Percentiles rank a stretch among this genome's conserved stretches.
These are phyloP conservation scores for Huntiella omanensis DNA, from an alignment of 2,329 filamentous ascomycete genomes.

Conservation along the genomic window DNA sequence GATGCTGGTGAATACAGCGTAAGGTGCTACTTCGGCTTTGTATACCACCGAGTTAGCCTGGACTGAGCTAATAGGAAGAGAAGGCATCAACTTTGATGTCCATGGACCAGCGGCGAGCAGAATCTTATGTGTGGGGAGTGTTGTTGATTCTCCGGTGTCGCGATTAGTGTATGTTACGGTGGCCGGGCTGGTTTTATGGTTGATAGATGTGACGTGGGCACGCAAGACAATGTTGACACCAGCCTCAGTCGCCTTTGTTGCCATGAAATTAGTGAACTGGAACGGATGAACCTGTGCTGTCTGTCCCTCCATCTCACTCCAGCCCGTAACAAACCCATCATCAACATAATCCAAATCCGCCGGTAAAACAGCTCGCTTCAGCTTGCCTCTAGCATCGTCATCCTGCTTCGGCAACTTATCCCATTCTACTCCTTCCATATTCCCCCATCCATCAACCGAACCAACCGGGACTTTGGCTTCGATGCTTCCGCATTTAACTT, in stretches of 20 bases:
- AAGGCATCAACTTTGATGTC: slow-evolving; percentile 40
- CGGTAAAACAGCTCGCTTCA: slow-evolving; percentile 46
- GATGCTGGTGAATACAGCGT: slow-evolving; percentile 77
- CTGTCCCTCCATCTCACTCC: slow-evolving; percentile 66
- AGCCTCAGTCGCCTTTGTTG: slow-evolving; percentile 49
- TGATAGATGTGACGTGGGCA: slow-evolving; percentile 42
- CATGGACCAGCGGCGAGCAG: slow-evolving; percentile 42
- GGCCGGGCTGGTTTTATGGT: slow-evolving; percentile 16
- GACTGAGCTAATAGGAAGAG: slow-evolving; percentile 36
- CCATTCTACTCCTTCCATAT: background rate
- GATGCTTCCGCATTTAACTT: slow-evolving; percentile 51
- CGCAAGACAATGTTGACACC: slow-evolving; percentile 51
- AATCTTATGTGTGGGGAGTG: slow-evolving; percentile 31
- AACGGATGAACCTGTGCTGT: slow-evolving; percentile 91
- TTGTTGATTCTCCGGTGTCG: slow-evolving; percentile 18
- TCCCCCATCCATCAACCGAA: background rate
- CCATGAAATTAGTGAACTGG: slow-evolving; percentile 75
- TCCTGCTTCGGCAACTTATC: slow-evolving; percentile 43
- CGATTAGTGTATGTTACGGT: slow-evolving; percentile 42
- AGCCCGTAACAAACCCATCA: slow-evolving; percentile 43
- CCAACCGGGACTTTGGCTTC: slow-evolving; percentile 20
- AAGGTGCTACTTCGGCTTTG: slow-evolving; percentile 45
- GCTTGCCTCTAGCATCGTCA: slow-evolving; percentile 24
- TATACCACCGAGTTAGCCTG: slow-evolving; percentile 49
- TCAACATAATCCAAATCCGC: slow-evolving; percentile 73